phyloP scores from a whole-genome alignment of 768 basidiomycete species.

The Dictyophora rubrovolvata region DNA sequence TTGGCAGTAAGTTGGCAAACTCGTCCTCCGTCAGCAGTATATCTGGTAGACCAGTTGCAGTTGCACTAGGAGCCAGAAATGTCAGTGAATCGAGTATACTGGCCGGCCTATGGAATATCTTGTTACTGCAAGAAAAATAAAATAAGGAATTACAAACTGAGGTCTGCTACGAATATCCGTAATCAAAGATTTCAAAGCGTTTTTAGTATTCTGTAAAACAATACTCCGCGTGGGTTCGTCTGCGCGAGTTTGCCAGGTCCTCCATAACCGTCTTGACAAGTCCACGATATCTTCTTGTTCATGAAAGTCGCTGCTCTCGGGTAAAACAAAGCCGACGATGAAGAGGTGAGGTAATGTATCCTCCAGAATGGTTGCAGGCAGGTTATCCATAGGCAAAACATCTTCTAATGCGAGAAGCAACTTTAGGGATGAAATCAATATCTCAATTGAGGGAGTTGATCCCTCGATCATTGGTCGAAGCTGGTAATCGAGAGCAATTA shows the following conservation, averaged over 20 bases:
- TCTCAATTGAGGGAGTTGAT: not conserved
- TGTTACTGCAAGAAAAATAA: not conserved
- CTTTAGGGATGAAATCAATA: not conserved
- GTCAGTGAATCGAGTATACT: not conserved
- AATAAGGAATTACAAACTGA: not conserved
- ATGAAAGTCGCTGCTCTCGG: not conserved
- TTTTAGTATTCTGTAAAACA: not conserved
- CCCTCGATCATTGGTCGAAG: not conserved
- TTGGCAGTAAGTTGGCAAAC: not conserved
- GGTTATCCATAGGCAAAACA: not conserved
- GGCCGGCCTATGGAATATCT: not conserved
- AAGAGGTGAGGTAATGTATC: not conserved
- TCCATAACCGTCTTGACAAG: constrained; percentile 1
- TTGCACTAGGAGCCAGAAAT: not conserved
- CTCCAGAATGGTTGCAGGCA: not conserved
- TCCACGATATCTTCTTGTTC: not conserved
- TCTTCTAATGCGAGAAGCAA: not conserved
- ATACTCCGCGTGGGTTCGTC: not conserved
- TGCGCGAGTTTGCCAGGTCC: not conserved
- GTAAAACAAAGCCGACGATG: constrained; percentile 1
- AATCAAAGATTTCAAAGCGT: not conserved
- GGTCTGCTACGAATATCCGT: not conserved
- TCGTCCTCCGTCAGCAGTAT: constrained; percentile 4
- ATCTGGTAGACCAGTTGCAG: not conserved
- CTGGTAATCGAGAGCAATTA: not conserved